Conservation (phyloP, 1,284 basidiomycete species). For the Puccinia novopanici region DNA sequence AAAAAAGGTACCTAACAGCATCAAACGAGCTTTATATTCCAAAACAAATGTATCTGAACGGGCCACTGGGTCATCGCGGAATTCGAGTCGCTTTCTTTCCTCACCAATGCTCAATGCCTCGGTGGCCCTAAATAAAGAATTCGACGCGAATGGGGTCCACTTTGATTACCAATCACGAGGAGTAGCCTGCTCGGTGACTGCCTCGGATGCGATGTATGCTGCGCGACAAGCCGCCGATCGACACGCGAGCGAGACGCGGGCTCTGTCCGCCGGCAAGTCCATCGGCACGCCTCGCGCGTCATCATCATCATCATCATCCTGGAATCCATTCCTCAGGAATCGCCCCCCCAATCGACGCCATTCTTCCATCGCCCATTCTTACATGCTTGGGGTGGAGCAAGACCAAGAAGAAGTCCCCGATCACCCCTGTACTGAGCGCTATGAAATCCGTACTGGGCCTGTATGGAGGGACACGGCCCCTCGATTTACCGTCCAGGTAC, state of each 20-base stretch:
- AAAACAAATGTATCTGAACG: neutral
- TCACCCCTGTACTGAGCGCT: constrained; percentile 1
- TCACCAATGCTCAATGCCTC: constrained; percentile 28
- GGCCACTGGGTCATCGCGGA: neutral
- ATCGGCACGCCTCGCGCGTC: neutral
- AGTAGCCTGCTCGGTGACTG: constrained; percentile 34
- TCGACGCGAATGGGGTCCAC: constrained; percentile 8
- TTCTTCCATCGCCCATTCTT: constrained; percentile 15
- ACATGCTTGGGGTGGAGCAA: constrained; percentile 10
- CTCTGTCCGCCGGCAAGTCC: no score
- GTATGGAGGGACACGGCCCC: constrained; percentile 25
- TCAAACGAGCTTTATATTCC: neutral
- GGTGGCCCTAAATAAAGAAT: constrained; percentile 31
- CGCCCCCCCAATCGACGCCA: neutral
- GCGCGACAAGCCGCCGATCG: constrained; percentile 29
- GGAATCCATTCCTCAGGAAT: constrained; percentile 20
- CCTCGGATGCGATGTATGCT: constrained; percentile 44
- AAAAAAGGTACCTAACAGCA: no score
- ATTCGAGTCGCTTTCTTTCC: neutral
- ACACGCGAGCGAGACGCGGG: neutral
- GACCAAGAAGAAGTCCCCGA: neutral
- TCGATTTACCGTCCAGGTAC: constrained; percentile 10
- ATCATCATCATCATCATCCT: neutral
- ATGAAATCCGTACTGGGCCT: constrained; percentile 38
- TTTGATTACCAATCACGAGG: constrained; percentile 6